phyloP scores from a whole-genome alignment of 2,329 filamentous ascomycete genomes.

The Thielaviopsis euricoi region DNA sequence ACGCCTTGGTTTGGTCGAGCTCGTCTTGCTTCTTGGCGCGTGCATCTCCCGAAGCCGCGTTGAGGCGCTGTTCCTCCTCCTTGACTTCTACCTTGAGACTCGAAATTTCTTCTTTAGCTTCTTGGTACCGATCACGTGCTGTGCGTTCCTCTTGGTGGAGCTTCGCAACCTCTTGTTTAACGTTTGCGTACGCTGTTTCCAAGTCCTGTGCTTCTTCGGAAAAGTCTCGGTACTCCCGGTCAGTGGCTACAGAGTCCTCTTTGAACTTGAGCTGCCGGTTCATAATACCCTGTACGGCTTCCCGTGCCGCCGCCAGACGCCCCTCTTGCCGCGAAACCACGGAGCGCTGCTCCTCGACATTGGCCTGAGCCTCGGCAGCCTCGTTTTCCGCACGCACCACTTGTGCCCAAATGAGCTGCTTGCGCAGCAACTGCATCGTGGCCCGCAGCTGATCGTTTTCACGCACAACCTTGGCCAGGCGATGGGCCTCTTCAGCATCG shows the following conservation, averaged over 20 bases:
- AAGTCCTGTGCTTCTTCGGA: constrained; percentile 20
- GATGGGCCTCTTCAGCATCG: constrained; percentile 42
- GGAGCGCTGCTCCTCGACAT: not conserved
- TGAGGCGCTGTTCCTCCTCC: constrained; percentile 44
- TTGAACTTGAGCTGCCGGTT: constrained; percentile 15
- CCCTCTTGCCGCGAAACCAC: not conserved
- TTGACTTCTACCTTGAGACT: constrained; percentile 30
- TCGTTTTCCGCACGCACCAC: constrained; percentile 58
- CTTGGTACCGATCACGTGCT: constrained; percentile 41
- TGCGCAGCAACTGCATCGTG: constrained; percentile 39
- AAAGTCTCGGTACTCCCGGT: constrained; percentile 5
- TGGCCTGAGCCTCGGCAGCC: not conserved
- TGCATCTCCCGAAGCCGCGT: constrained; percentile 52
- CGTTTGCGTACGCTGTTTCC: constrained; percentile 23
- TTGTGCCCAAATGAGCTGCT: constrained; percentile 73
- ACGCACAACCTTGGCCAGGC: constrained; percentile 47
- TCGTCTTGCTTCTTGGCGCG: constrained; percentile 47
- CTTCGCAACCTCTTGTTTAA: constrained; percentile 31
- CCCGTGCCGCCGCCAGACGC: not conserved
- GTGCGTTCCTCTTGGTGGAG: constrained; percentile 48
- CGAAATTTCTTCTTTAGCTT: constrained; percentile 30
- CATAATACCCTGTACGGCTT: constrained; percentile 1
- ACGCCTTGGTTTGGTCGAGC: constrained; percentile 14
- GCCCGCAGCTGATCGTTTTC: constrained; percentile 49
- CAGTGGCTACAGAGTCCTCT: constrained; percentile 16